These are phyloP conservation scores for Trichoderma gamsii DNA, from an alignment of 495 filamentous ascomycete genomes.

Conservation along the genomic window DNA sequence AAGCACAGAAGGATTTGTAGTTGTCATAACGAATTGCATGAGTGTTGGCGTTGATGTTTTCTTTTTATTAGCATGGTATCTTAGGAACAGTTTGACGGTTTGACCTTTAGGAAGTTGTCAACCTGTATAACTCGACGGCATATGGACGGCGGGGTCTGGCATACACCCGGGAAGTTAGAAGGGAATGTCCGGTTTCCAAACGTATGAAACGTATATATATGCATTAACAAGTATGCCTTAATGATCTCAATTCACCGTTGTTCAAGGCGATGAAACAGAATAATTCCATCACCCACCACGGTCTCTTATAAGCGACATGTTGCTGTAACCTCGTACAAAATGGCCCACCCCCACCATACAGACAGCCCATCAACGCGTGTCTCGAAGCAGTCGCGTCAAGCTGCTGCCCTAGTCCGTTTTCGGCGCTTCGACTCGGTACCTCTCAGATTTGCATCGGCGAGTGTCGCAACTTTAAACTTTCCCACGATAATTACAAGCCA, in stretches of 20 bases:
- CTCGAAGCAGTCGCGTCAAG: slow-evolving; percentile 9
- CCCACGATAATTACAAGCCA: background rate
- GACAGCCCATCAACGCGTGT: slow-evolving; percentile 2
- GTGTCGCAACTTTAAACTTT: slow-evolving; percentile 1
- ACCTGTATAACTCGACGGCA: no score
- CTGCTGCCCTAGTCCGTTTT: background rate
- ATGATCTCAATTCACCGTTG: background rate
- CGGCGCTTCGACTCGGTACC: background rate
- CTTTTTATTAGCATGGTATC: no score
- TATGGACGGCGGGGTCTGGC: background rate
- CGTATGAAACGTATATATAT: background rate
- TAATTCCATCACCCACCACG: no score
- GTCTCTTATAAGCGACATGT: no score
- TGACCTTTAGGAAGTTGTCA: background rate
- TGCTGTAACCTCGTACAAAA: background rate
- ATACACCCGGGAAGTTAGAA: background rate
- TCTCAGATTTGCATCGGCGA: background rate
- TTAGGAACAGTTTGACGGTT: background rate
- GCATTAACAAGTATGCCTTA: background rate
- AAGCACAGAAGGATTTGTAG: background rate
- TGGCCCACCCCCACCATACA: background rate
- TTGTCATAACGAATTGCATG: background rate
- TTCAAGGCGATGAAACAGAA: no score
- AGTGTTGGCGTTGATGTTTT: background rate
- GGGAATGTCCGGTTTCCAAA: background rate